Base-by-base conservation (phyloP, 306 rosid species). In the Psophocarpus tetragonolobus region DNA sequence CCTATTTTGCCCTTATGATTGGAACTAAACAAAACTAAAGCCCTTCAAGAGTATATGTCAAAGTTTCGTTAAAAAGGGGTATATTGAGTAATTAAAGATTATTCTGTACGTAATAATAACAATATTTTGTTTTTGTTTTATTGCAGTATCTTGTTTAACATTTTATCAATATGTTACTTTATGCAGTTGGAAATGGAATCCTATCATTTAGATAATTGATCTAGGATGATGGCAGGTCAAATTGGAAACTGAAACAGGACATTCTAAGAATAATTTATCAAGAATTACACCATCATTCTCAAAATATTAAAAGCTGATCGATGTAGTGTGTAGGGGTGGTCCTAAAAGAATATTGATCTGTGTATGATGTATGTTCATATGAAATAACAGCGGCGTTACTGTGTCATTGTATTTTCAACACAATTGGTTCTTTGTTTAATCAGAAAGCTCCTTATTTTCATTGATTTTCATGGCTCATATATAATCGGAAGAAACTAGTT, bases 1-100 rank as follows among this genome's bases (percentile, higher is more conserved):
- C 86, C 24, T 83, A 83, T 42, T 66, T 83, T 66, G 76, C 73
- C 36, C 83, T 81, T 26, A 17, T 11, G 67, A 21, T 24, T 50
- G 30, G 67, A 30, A 26, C 27, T 6, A 80, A 42, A 41, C 68
- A 41, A 3, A 53, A 53, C 26, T 80, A 73, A 63, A 8, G 70
- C 17, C 44, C 45, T 65, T 65, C 6, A 8, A 53, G 7, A 38
- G 12, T 20, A 14, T 26, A 71, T 50, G 27, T 32, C 48, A 71
- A 48, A 48, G 26, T n/a, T 48, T 71, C 75, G 3, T 69, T 7
- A 21, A 9, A 29, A 26, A 48, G 24, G 54, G 77, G n/a, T 15
- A 50, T 48, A 21, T 29, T 32, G 20, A 33, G 50, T 47, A 10
- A 2, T 3, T 53, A 56, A 56, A 23, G 38, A 42, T 41, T 68